These are phyloP conservation scores for Candida manassasensis DNA, from an alignment of 805 yeast genomes.

Conservation along the genomic window DNA sequence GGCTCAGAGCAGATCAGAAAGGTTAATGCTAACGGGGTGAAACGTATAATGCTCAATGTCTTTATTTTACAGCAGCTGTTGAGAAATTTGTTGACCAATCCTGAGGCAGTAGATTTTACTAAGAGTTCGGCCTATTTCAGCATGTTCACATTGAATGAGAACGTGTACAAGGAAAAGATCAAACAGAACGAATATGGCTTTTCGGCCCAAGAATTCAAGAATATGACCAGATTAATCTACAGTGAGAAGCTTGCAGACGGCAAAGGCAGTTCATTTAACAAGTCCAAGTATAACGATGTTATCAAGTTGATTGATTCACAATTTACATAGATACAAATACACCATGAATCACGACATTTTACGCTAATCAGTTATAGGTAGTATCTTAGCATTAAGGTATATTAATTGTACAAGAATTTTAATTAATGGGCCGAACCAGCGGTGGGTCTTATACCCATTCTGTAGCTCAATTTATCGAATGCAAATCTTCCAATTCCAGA, in stretches of 20 bases:
- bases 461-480: conserved; percentile 54
- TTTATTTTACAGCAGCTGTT: conserved; percentile 66
- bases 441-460: conserved; percentile 16
- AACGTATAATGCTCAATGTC: conserved; percentile 55
- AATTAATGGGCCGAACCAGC: conserved; percentile 2
- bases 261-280: conserved; percentile 33
- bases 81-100: conserved; percentile 49
- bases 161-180: conserved; percentile 39
- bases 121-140: conserved; percentile 54
- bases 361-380: too few species aligned
- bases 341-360: too few species aligned
- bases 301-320: conserved; percentile 18
- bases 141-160: conserved; percentile 46
- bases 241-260: conserved; percentile 40
- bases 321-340: too few species aligned
- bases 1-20: conserved; percentile 48
- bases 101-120: conserved; percentile 50
- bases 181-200: conserved; percentile 30
- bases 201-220: conserved; percentile 42
- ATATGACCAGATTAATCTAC: conserved; percentile 50
- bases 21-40: conserved; percentile 56
- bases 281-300: conserved; percentile 35
- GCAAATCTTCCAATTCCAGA: conserved; percentile 65
- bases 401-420: too few species aligned
- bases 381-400: too few species aligned